These are phyloP conservation scores for Aspergillus pseudoterreus DNA, from an alignment of 2,329 filamentous ascomycete species.

Conservation along the genomic window DNA sequence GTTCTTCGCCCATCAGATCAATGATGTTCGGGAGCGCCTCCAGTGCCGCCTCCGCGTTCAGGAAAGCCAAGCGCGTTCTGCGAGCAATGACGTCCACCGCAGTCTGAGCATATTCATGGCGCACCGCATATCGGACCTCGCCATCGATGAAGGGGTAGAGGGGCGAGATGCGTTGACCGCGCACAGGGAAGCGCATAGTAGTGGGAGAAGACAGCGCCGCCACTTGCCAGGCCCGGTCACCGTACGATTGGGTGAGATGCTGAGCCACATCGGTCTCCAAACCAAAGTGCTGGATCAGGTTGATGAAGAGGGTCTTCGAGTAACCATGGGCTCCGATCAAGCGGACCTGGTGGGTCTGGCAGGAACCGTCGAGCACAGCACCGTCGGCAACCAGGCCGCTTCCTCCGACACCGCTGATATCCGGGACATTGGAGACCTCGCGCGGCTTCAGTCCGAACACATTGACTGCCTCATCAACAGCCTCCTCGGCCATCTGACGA, in stretches of 20 bases:
- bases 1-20: slow-evolving; percentile 81
- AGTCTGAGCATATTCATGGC: slow-evolving; percentile 88
- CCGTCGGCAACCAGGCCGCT: slow-evolving; percentile 68
- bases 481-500: slow-evolving; percentile 88
- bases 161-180: slow-evolving; percentile 72
- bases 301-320: slow-evolving; percentile 90
- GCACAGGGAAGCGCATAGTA: slow-evolving; percentile 73
- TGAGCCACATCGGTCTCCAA: slow-evolving; percentile 89
- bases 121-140: slow-evolving; percentile 82
- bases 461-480: slow-evolving; percentile 73
- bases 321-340: slow-evolving; percentile 82
- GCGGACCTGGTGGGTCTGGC: slow-evolving; percentile 79
- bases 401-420: slow-evolving; percentile 68
- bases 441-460: slow-evolving; percentile 61
- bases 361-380: slow-evolving; percentile 66
- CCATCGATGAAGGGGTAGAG: slow-evolving; percentile 91
- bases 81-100: slow-evolving; percentile 84
- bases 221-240: slow-evolving; percentile 88
- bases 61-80: slow-evolving; percentile 78
- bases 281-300: slow-evolving; percentile 88
- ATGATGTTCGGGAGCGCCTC: slow-evolving; percentile 82
- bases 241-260: slow-evolving; percentile 82
- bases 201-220: slow-evolving; percentile 75
- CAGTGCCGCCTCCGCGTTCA: slow-evolving; percentile 86
- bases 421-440: slow-evolving; percentile 57